A percentile compares a stretch with the other conserved stretches of the same genome.
Conservation (phyloP, 192 early-diverging fungal genomes). For the Coemansia sp. region DNA sequence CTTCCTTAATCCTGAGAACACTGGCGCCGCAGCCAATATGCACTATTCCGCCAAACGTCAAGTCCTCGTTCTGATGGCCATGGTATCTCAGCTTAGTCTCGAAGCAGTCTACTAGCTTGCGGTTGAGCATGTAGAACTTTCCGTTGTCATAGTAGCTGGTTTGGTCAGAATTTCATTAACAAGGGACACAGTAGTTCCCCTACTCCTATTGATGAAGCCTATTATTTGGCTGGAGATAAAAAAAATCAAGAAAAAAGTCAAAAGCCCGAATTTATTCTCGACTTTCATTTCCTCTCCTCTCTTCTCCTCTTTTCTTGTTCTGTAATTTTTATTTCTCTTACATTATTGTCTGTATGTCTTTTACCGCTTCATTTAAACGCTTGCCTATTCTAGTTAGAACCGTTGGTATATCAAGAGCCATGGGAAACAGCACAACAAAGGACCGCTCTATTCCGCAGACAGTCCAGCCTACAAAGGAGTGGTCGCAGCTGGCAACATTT, state of each 20-base stretch:
- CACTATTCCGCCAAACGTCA: slow-evolving; percentile 38
- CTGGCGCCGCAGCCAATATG: slow-evolving; percentile 22
- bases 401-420: slow-evolving; percentile 18
- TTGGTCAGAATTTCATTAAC: slow-evolving; percentile 3
- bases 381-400: slow-evolving; percentile 16
- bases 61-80: slow-evolving; percentile 27
- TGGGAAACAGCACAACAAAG: slow-evolving; percentile 16
- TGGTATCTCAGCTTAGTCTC: slow-evolving; percentile 17
- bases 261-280: too few relatives aligned
- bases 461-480: slow-evolving; percentile 21
- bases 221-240: too few relatives aligned
- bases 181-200: too few relatives aligned
- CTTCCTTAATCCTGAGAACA: slow-evolving; percentile 21
- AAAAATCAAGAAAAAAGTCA: too few relatives aligned
- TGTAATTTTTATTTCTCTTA: not conserved
- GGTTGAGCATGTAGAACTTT: slow-evolving; percentile 51
- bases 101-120: slow-evolving; percentile 25
- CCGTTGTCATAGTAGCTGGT: slow-evolving; percentile 35
- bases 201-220: too few relatives aligned
- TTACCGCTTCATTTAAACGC: slow-evolving; percentile 12
- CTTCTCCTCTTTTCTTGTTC: too few relatives aligned
- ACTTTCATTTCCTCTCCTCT: too few relatives aligned
- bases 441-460: slow-evolving; percentile 31
- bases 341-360: slow-evolving; percentile 12
- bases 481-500: slow-evolving; percentile 69